A percentile compares a stretch with the other conserved stretches of the same genome.
phyloP scores from a whole-genome alignment of 116 monocot species.

The Iris pallida region DNA sequence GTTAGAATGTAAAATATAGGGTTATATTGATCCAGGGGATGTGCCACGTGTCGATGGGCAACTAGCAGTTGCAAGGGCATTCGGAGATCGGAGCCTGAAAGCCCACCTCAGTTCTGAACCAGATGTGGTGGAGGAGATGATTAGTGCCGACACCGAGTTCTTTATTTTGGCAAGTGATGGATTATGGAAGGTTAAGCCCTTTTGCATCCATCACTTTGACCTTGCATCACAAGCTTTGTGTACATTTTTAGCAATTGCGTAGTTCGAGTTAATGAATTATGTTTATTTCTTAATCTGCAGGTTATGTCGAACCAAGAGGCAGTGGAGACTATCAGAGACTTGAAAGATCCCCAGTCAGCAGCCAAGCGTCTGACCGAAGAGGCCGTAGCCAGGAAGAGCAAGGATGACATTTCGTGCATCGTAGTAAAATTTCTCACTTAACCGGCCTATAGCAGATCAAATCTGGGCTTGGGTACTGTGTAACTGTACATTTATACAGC shows the following conservation, averaged over 20 bases:
- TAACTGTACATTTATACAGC: too few relatives aligned
- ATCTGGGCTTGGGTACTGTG: too few relatives aligned
- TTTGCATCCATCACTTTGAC: too few relatives aligned
- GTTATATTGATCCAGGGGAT: slow-evolving; percentile 53
- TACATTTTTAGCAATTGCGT: too few relatives aligned
- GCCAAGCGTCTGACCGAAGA: slow-evolving; percentile 27
- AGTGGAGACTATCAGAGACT: slow-evolving; percentile 19
- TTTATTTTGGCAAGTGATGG: slow-evolving; percentile 94
- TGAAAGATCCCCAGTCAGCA: slow-evolving; percentile 26
- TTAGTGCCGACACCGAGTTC: slow-evolving; percentile 51
- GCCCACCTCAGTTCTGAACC: slow-evolving; percentile 85
- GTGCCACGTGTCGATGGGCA: slow-evolving; percentile 97
- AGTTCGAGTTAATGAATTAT: too few relatives aligned
- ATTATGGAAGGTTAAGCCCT: slow-evolving; percentile 61
- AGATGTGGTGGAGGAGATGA: slow-evolving; percentile 35
- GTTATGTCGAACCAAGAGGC: slow-evolving; percentile 51
- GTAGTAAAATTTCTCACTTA: slow-evolving; percentile 15
- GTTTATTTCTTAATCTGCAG: not conserved
- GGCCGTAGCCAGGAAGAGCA: slow-evolving; percentile 31
- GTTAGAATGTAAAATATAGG: not conserved
- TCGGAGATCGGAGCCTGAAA: slow-evolving; percentile 88
- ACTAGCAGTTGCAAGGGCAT: slow-evolving; percentile 92
- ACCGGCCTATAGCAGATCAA: too few relatives aligned
- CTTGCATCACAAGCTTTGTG: too few relatives aligned
- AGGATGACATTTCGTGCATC: slow-evolving; percentile 46